Percentiles rank a stretch among this genome's conserved stretches.
Conservation (phyloP, 345 rosid species). For the Dimocarpus longan region DNA sequence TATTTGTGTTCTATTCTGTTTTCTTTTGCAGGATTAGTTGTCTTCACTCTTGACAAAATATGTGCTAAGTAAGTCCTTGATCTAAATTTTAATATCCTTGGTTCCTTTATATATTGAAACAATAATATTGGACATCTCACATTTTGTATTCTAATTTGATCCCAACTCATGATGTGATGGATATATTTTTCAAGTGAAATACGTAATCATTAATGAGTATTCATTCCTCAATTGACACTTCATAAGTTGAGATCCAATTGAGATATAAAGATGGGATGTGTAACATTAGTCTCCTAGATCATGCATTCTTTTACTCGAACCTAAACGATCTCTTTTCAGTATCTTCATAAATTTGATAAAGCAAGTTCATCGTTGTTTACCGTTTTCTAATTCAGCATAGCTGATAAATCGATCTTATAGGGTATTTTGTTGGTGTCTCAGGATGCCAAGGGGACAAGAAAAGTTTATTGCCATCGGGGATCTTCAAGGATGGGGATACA, state of each 20-base stretch:
- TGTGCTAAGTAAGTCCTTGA: conserved; percentile 54
- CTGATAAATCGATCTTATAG: conserved; percentile 9
- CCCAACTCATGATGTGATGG: too few species aligned
- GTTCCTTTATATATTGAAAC: not conserved
- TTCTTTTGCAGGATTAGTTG: conserved; percentile 56
- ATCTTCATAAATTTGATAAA: not conserved
- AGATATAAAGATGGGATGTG: too few species aligned
- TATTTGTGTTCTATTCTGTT: not conserved
- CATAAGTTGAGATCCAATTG: too few species aligned
- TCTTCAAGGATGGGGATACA: conserved; percentile 90
- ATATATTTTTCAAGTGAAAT: too few species aligned
- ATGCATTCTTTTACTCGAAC: not conserved
- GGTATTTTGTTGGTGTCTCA: conserved; percentile 22
- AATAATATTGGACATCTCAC: too few species aligned
- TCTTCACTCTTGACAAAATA: conserved; percentile 66
- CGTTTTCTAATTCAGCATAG: not conserved
- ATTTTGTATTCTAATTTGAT: too few species aligned
- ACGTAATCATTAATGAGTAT: too few species aligned
- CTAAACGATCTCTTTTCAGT: not conserved
- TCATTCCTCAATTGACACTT: too few species aligned
- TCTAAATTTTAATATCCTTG: not conserved
- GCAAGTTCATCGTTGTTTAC: not conserved
- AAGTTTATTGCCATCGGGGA: conserved; percentile 68
- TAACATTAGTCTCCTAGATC: conserved; percentile 1
- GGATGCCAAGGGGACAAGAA: conserved; percentile 84